A percentile compares a stretch with the other conserved stretches of the same genome.
These are phyloP conservation scores for Handroanthus guayacan DNA, from an alignment of 257 asterid genomes.

Conservation along the genomic window DNA sequence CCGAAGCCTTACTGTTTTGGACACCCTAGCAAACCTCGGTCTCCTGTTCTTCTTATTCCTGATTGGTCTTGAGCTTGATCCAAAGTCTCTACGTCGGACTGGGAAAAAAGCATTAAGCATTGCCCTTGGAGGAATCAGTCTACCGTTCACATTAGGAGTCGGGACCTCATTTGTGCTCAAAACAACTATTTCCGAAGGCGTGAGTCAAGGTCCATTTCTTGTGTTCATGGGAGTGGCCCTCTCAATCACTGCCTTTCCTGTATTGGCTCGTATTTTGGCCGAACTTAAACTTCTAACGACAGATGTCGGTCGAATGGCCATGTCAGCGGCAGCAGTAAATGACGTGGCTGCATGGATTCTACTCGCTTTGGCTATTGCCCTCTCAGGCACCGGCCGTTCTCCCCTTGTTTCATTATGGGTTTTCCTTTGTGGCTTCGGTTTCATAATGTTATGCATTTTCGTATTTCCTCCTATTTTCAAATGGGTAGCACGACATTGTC, in stretches of 20 bases:
- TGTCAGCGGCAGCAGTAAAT: slow-evolving; percentile 82
- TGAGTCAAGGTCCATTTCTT: slow-evolving; percentile 59
- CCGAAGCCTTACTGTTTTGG: slow-evolving; percentile 63
- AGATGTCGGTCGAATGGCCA: slow-evolving; percentile 68
- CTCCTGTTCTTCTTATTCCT: slow-evolving; percentile 65
- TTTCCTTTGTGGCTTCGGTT: slow-evolving; percentile 56
- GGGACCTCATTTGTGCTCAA: slow-evolving; percentile 66
- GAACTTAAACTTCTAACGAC: slow-evolving; percentile 74
- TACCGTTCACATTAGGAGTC: slow-evolving; percentile 65
- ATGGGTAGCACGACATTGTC: slow-evolving; percentile 62
- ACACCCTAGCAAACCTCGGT: slow-evolving; percentile 70
- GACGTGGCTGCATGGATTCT: slow-evolving; percentile 82
- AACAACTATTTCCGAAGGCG: slow-evolving; percentile 58
- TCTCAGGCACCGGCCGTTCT: slow-evolving; percentile 57
- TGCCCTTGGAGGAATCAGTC: slow-evolving; percentile 64
- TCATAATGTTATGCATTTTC: slow-evolving; percentile 47
- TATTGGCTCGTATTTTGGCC: slow-evolving; percentile 74
- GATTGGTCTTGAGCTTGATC: slow-evolving; percentile 70
- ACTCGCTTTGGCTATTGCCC: slow-evolving; percentile 70
- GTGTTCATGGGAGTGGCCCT: slow-evolving; percentile 78
- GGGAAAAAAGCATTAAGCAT: slow-evolving; percentile 68
- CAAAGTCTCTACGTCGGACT: slow-evolving; percentile 56
- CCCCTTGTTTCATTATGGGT: slow-evolving; percentile 68
- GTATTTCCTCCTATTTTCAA: slow-evolving; percentile 53
- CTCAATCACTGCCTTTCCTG: slow-evolving; percentile 74